Percentiles rank a stretch among this genome's conserved stretches.
These are phyloP conservation scores for Sarcocystis neurona DNA, from an alignment of 169 alveolate genomes.

Conservation along the genomic window DNA sequence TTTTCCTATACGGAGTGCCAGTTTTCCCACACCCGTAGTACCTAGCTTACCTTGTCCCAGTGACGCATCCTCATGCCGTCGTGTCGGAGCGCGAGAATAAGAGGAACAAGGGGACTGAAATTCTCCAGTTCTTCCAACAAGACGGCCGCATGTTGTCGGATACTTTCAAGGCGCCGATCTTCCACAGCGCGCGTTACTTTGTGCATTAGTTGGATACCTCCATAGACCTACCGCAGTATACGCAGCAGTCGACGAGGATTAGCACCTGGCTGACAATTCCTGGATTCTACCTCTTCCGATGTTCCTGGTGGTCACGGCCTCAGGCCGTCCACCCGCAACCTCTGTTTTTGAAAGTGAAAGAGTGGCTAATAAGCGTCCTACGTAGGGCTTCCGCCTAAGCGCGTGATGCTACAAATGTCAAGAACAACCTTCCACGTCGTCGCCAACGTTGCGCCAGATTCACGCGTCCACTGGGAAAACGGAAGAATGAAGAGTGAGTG, in stretches of 20 bases:
- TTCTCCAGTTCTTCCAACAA: constrained; percentile 83
- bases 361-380: too few relatives aligned
- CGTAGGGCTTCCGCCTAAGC: too few relatives aligned
- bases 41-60: constrained; percentile 80
- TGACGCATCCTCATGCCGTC: constrained; percentile 93
- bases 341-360: too few relatives aligned
- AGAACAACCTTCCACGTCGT: too few relatives aligned
- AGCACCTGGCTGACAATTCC: neutral
- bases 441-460: too few relatives aligned
- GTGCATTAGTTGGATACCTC: constrained; percentile 33
- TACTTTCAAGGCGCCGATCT: constrained; percentile 68
- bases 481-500: too few relatives aligned
- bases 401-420: too few relatives aligned
- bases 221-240: constrained; percentile 7
- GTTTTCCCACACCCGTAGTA: neutral
- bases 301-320: neutral
- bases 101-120: constrained; percentile 87
- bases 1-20: too few relatives aligned
- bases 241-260: neutral
- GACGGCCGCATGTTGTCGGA: constrained; percentile 74
- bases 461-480: too few relatives aligned
- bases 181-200: constrained; percentile 45
- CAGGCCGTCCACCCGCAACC: too few relatives aligned
- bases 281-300: neutral
- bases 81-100: constrained; percentile 87